Evolutionary conservation across 352 stramenopile species (phyloP), one percentile per base, ranked within the genome.

Genomic region (Globisporangium cylindrosporum): DNA sequence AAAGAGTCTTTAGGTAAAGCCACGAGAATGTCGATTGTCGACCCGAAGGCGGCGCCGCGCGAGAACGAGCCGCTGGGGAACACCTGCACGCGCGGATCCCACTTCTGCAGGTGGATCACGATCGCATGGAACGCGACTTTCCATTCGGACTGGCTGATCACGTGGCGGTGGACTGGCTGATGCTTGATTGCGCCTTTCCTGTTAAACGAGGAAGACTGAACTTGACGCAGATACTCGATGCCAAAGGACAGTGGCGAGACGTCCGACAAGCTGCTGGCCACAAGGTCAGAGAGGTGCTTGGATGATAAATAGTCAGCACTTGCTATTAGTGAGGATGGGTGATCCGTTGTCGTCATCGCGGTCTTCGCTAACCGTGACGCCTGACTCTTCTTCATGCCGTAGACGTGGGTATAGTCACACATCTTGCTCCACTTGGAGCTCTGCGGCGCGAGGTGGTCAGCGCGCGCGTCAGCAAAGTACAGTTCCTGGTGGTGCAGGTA

Each of bases 61-160:
- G 84, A 84, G 43, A 95, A 93, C 1, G 81, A 81, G 2, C 84
- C 84, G 70, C 86, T 93, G 0, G 86, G 77, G 58, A 89, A 93
- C 34, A 92, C 71, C 43, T 88, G 72, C n/a, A 83, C 79, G 0
- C 68, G 59, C 22, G 74, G 51, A 46, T 82, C 76, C 75, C 77
- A 89, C 32, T 83, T 80, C 54, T 79, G 81, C 27, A 94, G 49
- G 62, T 92, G 79, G 46, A 90, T 79, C 20, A 76, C 72, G 46
- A 92, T 82, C 36, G 81, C 78, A 22, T 76, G 75, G 66, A 94
- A 90, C 8, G 84, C 83, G 15, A 80, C 71, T 71, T 90, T 92
- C 70, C 76, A 89, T 66, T 92, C 81, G 34, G 71, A 61, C 64
- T 90, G 80, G 58, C 73, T 80, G 41, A 89, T 73, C 43, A 86